Conservation (phyloP, 2,329 filamentous ascomycete species). For the Colletotrichum noveboracense region DNA sequence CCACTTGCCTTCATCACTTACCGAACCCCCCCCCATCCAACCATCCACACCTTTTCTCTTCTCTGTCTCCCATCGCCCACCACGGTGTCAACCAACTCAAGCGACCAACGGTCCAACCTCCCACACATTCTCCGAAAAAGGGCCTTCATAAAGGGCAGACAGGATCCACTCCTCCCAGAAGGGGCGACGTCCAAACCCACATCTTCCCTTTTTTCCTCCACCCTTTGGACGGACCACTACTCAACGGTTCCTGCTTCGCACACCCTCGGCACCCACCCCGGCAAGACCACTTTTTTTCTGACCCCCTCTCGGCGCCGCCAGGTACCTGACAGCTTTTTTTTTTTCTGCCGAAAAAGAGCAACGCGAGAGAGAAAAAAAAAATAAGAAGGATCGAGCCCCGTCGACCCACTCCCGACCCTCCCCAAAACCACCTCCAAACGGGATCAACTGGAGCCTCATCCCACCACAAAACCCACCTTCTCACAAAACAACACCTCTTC, state of each 20-base stretch:
- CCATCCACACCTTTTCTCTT: background rate
- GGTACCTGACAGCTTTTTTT: constrained; percentile 19
- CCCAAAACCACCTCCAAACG: constrained; percentile 25
- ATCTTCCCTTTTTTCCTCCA: constrained; percentile 20
- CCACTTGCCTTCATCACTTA: constrained; percentile 12
- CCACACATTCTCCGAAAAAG: constrained; percentile 22
- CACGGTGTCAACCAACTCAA: constrained; percentile 3
- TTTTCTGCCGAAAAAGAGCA: constrained; percentile 13
- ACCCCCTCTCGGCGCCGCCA: constrained; percentile 13
- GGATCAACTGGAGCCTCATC: constrained; percentile 27
- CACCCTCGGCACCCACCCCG: constrained; percentile 19
- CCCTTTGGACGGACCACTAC: constrained; percentile 19
- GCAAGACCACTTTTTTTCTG: constrained; percentile 14
- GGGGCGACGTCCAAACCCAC: constrained; percentile 21
- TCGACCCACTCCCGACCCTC: constrained; percentile 24
- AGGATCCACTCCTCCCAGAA: constrained; percentile 22
- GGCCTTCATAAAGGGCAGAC: constrained; percentile 18
- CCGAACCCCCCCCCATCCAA: background rate
- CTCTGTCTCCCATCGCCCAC: background rate
- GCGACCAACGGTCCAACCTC: constrained; percentile 20
- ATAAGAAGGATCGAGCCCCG: constrained; percentile 24
- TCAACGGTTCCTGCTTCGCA: constrained; percentile 21
- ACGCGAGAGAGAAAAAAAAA: constrained; percentile 16
- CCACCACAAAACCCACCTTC: constrained; percentile 23
- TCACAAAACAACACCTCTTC: constrained; percentile 21